Percentiles rank a stretch among this genome's conserved stretches.
Evolutionary conservation across 148 eudicot genomes (phyloP).

Genomic region (Amaranthus cruentus): DNA sequence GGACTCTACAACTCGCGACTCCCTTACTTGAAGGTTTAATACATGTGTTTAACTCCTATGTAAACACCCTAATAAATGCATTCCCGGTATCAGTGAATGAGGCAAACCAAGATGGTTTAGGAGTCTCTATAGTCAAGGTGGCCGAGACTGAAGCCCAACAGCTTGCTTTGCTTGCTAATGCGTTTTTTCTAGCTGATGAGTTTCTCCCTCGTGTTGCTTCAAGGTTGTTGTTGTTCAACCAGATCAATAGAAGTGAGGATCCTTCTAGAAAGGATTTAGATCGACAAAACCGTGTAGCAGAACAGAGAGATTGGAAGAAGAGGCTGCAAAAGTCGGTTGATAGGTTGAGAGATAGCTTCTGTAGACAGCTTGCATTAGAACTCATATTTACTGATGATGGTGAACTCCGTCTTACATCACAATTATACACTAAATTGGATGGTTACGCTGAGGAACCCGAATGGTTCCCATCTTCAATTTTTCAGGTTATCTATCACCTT

Average conservation of each 20-base stretch:
- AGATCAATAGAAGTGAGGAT: conserved; percentile 37
- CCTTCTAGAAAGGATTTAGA: conserved; percentile 42
- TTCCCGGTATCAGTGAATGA: conserved; percentile 65
- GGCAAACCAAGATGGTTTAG: conserved; percentile 59
- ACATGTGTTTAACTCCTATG: conserved; percentile 59
- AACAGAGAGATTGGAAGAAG: conserved; percentile 78
- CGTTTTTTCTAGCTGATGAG: conserved; percentile 72
- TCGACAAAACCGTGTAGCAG: conserved; percentile 47
- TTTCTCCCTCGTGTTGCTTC: conserved; percentile 66
- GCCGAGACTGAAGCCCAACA: conserved; percentile 88
- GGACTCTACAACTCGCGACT: conserved; percentile 47
- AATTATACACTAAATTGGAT: conserved; percentile 65
- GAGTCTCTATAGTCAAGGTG: conserved; percentile 50
- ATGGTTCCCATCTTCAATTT: conserved; percentile 89
- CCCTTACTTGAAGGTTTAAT: conserved; percentile 66
- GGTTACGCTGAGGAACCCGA: conserved; percentile 59
- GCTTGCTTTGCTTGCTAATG: conserved; percentile 67
- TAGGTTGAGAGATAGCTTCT: conserved; percentile 75
- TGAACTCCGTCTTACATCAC: conserved; percentile 56
- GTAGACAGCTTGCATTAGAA: conserved; percentile 88
- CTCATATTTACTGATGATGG: conserved; percentile 87
- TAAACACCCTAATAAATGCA: conserved; percentile 57
- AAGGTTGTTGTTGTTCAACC: conserved; percentile 37
- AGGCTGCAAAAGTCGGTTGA: conserved; percentile 69
- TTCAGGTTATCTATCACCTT: conserved; percentile 45